Evolutionary conservation across 75 land plant species (phyloP).

Genomic region (Pinus tabuliformis): DNA sequence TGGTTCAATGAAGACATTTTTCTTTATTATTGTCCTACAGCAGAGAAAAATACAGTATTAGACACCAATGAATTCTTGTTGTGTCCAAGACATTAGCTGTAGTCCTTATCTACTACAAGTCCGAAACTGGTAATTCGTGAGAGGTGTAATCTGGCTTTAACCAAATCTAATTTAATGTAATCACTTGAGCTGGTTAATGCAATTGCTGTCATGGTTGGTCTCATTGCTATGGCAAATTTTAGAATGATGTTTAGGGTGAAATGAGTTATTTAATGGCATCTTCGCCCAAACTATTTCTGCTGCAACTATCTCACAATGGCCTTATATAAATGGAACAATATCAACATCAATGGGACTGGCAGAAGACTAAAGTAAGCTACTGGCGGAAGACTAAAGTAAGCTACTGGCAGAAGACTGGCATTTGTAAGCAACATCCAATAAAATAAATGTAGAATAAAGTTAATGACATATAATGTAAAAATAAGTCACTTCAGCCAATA

Average conservation of each 20-base stretch:
- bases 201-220: too few species aligned
- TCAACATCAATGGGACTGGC: neutral
- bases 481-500: neutral
- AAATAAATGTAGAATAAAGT: neutral
- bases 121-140: too few species aligned
- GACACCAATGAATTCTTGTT: too few species aligned
- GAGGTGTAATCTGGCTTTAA: too few species aligned
- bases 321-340: neutral
- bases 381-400: too few species aligned
- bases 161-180: too few species aligned
- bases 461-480: neutral
- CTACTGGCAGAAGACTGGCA: neutral
- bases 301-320: neutral
- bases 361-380: too few species aligned
- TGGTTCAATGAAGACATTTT: neutral
- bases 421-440: neutral
- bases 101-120: too few species aligned
- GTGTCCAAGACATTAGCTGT: too few species aligned
- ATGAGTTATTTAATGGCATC: neutral
- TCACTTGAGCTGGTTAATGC: too few species aligned
- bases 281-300: neutral
- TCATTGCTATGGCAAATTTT: too few species aligned
- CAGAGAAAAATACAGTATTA: neutral
- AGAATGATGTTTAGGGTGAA: neutral
- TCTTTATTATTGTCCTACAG: neutral